These are phyloP conservation scores for Podila verticillata DNA, from an alignment of 192 early-diverging fungal genomes.

Conservation along the genomic window DNA sequence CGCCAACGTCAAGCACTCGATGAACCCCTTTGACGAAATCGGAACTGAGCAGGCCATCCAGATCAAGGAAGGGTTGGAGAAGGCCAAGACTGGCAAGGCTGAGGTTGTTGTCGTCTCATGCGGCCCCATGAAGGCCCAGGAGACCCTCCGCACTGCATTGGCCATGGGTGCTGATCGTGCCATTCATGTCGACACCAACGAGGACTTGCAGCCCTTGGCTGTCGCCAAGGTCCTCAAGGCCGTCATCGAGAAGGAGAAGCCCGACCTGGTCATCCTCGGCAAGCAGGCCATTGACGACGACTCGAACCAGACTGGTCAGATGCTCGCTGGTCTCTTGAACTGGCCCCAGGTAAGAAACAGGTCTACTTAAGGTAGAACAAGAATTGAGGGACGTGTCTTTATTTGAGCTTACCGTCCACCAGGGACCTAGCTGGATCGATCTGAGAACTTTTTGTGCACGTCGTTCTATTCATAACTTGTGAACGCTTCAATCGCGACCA, in stretches of 20 bases:
- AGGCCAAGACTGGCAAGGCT: conserved; percentile 54
- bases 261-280: conserved; percentile 93
- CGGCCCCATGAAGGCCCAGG: conserved; percentile 89
- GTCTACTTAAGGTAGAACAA: neutral
- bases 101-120: conserved; percentile 92
- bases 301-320: conserved; percentile 96
- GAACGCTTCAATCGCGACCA: no score
- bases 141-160: conserved; percentile 93
- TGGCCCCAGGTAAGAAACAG: conserved; percentile 83
- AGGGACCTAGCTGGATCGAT: no score
- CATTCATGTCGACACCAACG: conserved; percentile 89
- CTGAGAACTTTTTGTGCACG: no score
- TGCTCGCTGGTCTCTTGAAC: conserved; percentile 94
- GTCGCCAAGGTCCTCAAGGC: conserved; percentile 96
- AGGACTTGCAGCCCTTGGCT: conserved; percentile 83
- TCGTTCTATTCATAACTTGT: no score
- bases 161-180: conserved; percentile 98
- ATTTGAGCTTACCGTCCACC: no score
- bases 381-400: no score
- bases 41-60: conserved; percentile 96
- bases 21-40: conserved; percentile 99
- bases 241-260: conserved; percentile 88
- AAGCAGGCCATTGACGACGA: conserved; percentile 99
- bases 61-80: conserved; percentile 86
- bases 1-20: conserved; percentile 93